Evolutionary conservation across 208 protist genomes (phyloP).

Genomic region (Crithidia bombi): DNA sequence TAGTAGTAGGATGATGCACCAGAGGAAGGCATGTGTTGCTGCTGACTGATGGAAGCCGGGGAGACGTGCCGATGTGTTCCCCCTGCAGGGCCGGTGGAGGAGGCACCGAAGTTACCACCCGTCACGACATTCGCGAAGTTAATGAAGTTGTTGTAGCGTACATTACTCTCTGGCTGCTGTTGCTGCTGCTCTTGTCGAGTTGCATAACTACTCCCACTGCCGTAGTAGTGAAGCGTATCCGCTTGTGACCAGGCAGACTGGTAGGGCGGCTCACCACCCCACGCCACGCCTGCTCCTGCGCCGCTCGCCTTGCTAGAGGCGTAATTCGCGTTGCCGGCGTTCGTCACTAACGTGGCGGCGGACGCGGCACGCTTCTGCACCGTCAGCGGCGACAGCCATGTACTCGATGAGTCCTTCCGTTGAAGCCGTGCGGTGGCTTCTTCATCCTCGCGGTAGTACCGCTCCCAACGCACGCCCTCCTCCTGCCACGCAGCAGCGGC

Average conservation of each 20-base stretch:
- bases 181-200: conserved; percentile 14
- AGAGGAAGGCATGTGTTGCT: neutral
- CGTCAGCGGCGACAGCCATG: conserved; percentile 37
- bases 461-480: conserved; percentile 43
- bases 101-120: conserved; percentile 18
- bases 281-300: neutral
- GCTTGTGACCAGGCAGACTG: conserved; percentile 6
- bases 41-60: neutral
- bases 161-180: neutral
- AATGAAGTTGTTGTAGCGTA: conserved; percentile 35
- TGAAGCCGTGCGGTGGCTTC: conserved; percentile 13
- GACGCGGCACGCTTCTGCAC: conserved; percentile 21
- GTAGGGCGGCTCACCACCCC: conserved; percentile 26
- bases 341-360: neutral
- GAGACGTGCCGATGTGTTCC: neutral
- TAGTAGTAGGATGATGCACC: conserved; percentile 4
- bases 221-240: neutral
- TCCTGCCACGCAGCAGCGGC: conserved; percentile 24
- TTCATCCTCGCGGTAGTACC: conserved; percentile 45
- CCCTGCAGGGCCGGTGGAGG: neutral
- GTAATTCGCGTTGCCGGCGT: neutral
- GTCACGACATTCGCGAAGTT: conserved; percentile 21
- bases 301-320: neutral
- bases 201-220: neutral
- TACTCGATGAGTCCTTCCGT: conserved; percentile 12